Evolutionary conservation across 805 yeast genomes (phyloP).

Genomic region (Osmozyma mogii): DNA sequence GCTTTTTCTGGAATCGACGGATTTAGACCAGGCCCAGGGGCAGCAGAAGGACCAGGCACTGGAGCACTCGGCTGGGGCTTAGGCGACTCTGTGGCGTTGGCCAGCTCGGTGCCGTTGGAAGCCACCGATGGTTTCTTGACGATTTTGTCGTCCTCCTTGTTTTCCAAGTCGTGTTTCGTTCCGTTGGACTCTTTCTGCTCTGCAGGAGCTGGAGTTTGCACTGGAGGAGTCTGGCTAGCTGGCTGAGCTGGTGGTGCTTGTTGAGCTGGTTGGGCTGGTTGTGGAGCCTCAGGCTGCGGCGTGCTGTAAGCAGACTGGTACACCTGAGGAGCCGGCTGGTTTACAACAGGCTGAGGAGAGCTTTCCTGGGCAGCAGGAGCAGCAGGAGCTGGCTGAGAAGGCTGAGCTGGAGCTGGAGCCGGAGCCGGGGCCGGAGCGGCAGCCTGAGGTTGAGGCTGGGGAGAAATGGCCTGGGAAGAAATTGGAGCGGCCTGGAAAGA

Average conservation of each 20-base stretch:
- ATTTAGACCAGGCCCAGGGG: conserved; percentile 3
- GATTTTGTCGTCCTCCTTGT: conserved; percentile 24
- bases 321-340: too few relatives aligned
- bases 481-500: conserved; percentile 1
- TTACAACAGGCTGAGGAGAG: too few relatives aligned
- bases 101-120: conserved; percentile 9
- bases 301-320: too few relatives aligned
- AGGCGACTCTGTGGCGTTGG: conserved; percentile 20
- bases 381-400: conserved; percentile 1
- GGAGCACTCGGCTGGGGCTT: conserved; percentile 1
- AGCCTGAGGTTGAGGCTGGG: conserved; percentile 5
- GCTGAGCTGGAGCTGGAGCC: conserved; percentile 4
- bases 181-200: background rate
- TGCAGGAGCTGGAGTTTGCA: conserved; percentile 2
- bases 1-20: conserved; percentile 1
- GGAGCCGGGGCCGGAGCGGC: conserved; percentile 5
- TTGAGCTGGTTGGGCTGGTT: conserved; percentile 4
- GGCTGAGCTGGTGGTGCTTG: conserved; percentile 4
- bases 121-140: conserved; percentile 14
- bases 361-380: background rate
- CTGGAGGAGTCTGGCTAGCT: conserved; percentile 2
- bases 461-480: conserved; percentile 1
- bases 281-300: conserved; percentile 2
- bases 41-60: conserved; percentile 3
- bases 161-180: conserved; percentile 32